phyloP scores from a whole-genome alignment of 176 grass and related monocot genomes.

The Oryza longistaminata region DNA sequence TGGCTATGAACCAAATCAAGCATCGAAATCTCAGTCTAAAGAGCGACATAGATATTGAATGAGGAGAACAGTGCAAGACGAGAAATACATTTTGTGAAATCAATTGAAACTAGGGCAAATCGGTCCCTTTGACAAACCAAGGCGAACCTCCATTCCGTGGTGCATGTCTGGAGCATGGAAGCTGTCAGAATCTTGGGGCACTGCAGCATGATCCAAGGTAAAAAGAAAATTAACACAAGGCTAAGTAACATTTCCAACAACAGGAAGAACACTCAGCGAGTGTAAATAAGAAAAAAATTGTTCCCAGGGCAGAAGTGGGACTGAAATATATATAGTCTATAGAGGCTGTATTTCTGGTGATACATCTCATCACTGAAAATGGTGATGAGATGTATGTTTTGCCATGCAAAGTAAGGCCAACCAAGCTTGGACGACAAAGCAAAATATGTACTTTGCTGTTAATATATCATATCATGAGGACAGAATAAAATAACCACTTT shows the following conservation, averaged over 20 bases:
- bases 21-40: background rate
- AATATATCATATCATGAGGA: background rate
- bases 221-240: background rate
- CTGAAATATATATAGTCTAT: background rate
- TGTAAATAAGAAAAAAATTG: background rate
- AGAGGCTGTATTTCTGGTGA: background rate
- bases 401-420: background rate
- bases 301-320: background rate
- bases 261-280: background rate
- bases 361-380: too few relatives aligned
- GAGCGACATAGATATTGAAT: background rate
- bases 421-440: background rate
- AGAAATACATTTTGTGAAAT: conserved; percentile 13
- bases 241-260: background rate
- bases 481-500: background rate
- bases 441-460: background rate
- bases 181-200: conserved; percentile 72
- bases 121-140: conserved; percentile 68
- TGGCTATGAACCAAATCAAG: too few relatives aligned
- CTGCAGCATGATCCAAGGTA: conserved; percentile 26
- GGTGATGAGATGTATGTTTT: background rate
- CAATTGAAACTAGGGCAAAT: conserved; percentile 49
- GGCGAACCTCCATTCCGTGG: conserved; percentile 75
- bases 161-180: conserved; percentile 62
- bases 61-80: background rate